Base-by-base conservation (phyloP, 1,284 basidiomycete genomes). In the Rhodotorula sp. region DNA sequence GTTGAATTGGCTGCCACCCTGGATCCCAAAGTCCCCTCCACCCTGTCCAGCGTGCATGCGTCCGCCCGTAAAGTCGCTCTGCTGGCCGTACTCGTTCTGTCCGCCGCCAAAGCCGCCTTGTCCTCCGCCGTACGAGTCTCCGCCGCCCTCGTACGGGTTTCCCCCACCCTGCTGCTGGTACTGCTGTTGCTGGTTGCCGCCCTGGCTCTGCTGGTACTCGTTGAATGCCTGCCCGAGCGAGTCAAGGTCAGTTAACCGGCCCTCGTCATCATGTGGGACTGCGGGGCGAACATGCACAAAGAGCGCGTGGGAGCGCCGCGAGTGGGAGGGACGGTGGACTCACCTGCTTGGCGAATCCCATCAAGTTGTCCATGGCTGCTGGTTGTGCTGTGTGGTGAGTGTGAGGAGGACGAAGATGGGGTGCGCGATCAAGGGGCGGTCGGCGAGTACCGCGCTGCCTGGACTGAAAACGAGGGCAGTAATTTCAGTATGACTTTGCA, bases 341-440 rank as follows among this genome's bases (percentile, higher is more conserved):
- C n/a, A 56, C 67, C 52, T 64, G 62, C 58, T 68, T 61, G 24
- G 53, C 67, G 22, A 68, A 27, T 48, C 61, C 61, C 58, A 67
- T 54, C 27, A 67, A 27, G 1, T 52, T 24, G 32, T 22, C 27
- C 13, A 56, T 19, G 32, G 46, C 34, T 44, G 36, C 49, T 0
- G 2, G 27, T 5, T 9, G 15, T 54, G 4, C 6, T 20, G n/a
- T 30, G n/a, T 29, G n/a, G 46, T n/a, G 53, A 39, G 36, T 24
- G 27, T 10, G 54, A 36, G 24, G 29, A 46, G 22, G 19, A 56
- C 20, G 36, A 55, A 34, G 62, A 11, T 19, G 32, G 44, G n/a
- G 44, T 47, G 49, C 39, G 39, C 24, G 59, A 61, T n/a, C 3
- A 32, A 11, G 17, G 39, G 39, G 39, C 19, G 39, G 39, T 15